Base-by-base conservation (phyloP, 1,139 yeast genomes). In the Yamadazyma sp. region DNA sequence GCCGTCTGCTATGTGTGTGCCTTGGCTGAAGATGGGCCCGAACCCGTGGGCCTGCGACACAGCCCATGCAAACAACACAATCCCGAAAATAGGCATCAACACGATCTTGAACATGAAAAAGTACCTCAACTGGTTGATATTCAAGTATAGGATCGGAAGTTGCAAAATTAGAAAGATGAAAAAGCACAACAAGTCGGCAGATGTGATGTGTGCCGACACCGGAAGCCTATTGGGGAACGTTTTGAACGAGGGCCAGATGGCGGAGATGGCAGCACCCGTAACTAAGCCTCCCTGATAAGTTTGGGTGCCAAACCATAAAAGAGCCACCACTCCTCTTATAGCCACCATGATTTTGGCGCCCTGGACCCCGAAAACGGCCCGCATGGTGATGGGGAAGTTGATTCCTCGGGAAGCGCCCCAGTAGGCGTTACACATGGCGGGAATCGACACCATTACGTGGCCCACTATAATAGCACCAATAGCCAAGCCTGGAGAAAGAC, bases 141-240 rank as follows among this genome's bases (percentile, higher is more conserved):
- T 50, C 31, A 64, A 51, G 39, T 58, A 43, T 14, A 46, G 40
- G 23, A 51, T 41, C 3, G 53, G 55, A 23, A 51, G 23, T 46
- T 51, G 54, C 1, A 57, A 18, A 16, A 46, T 26, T 9, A 50
- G 49, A 35, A 52, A 57, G n/a, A 59, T 46, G 20, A 57, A 42
- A 29, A 58, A 57, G 9, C 61, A 56, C 15, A 58, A 44, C 20
- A 56, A 46, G 34, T 57, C 61, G 20, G 53, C 53, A 5, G 52
- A 54, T 14, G 58, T 45, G 34, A 59, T 44, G 31, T 45, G 38
- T 9, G 54, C 56, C 3, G 50, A 43, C 15, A 45, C 63, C 3
- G 71, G 70, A 25, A 67, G 50, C 22, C 50, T 41, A 10, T 50
- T 50, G 16, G 54, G 48, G 30, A 56, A 49, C 13, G 51, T 43